Evolutionary conservation across 768 basidiomycete species (phyloP).

Genomic region (Mycena metata): DNA sequence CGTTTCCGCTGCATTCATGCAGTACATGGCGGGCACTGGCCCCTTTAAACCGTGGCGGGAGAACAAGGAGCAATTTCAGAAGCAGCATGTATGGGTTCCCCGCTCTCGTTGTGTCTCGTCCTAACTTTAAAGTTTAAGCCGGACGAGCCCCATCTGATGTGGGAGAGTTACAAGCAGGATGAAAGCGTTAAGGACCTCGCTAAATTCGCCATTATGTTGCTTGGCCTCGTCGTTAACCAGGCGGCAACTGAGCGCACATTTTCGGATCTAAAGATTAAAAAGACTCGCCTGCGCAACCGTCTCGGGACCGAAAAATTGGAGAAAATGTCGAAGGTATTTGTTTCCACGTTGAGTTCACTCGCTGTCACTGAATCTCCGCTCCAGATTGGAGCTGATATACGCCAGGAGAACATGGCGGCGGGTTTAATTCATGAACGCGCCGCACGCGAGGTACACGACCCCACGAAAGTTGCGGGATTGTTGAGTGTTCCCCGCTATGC

Average conservation of each 20-base stretch:
- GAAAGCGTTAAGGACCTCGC: constrained; percentile 36
- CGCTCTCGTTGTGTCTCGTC: too few relatives aligned
- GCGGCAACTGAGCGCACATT: constrained; percentile 43
- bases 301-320: too few relatives aligned
- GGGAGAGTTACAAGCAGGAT: constrained; percentile 28
- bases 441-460: too few relatives aligned
- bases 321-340: too few relatives aligned
- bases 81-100: not conserved
- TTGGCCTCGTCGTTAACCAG: constrained; percentile 44
- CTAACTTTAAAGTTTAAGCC: constrained; percentile 26
- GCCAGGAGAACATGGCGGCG: too few relatives aligned
- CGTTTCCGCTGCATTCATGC: not conserved
- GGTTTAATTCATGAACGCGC: too few relatives aligned
- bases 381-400: too few relatives aligned
- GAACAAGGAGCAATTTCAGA: not conserved
- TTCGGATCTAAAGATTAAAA: constrained; percentile 47
- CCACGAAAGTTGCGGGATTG: too few relatives aligned
- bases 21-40: not conserved
- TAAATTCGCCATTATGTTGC: constrained; percentile 40
- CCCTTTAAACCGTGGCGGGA: not conserved
- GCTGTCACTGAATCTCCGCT: too few relatives aligned
- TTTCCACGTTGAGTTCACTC: too few relatives aligned
- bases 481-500: too few relatives aligned
- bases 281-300: constrained; percentile 42
- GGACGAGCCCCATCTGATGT: constrained; percentile 39